Base-by-base conservation (phyloP, 768 basidiomycete species). In the Sarcodon aspratus region DNA sequence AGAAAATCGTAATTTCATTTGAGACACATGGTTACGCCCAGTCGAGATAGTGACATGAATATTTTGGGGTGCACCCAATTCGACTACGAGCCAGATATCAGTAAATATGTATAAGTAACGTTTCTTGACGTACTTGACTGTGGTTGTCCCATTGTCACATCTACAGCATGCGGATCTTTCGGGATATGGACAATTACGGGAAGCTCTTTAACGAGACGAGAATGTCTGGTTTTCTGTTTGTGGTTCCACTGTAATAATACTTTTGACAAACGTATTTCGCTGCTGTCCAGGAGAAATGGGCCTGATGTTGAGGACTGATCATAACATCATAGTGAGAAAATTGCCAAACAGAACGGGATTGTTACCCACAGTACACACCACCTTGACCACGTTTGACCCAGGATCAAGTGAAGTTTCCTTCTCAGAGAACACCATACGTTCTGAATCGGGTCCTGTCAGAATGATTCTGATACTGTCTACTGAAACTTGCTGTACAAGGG, bases 301-400 rank as follows among this genome's bases (percentile, higher is more conserved):
- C 93, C 94, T 43, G 72, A 67, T 12, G 79, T 71, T 3, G 86
- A 75, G 12, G 80, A 84, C 91, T 91, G 40, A 13, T 42, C 21
- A 27, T 5, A 5, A 27, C 2, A 27, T 27, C 5, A 42, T 27
- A 5, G 40, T 42, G 9, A 42, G 13, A 15, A 9, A 10, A 27
- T 43, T 9, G 38, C 18, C 35, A 38, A 46, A 3, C 45, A 42
- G 42, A 15, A 33, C 12, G 52, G 6, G 44, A 8, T 6, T 36
- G 48, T 85, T 55, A 62, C 94, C 93, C 7, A 85, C 74, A 59
- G 84, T 93, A 56, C 76, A 82, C 36, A 91, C 61, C 0, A 67
- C 74, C 35, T 86, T 55, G 11, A 42, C 13, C 1, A 59, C 54
- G 17, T 79, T 84, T 44, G 67, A 66, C 6, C 92, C 93, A 0